Evolutionary conservation across 1,139 yeast species (phyloP), one percentile per base, ranked within the genome.

Genomic region (Candida sp.): DNA sequence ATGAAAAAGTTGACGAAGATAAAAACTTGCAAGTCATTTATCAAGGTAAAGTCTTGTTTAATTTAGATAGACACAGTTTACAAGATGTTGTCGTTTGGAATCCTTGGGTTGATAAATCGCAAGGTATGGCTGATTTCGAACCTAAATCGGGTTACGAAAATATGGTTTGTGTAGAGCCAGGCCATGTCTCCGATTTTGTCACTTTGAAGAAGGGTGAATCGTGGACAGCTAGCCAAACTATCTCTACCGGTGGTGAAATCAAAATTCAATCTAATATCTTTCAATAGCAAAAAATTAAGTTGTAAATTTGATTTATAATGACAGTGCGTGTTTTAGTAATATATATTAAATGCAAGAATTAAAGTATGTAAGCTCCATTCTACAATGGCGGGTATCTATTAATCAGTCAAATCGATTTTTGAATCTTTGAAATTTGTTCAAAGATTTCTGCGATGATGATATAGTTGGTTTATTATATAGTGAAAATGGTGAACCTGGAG

Each of bases 31-130:
- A 84, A 59, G 78, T 82, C 35, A 79, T 83, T 39, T 86, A 82
- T 49, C 70, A 77, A 48, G 95, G 95, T 35, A 75, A 79, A 49
- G 91, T 87, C 4, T 63, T 81, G 43, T 84, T 83, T 60, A 81
- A 85, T 39, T 67, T 90, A 33, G 69, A 77, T 46, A 77, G 96
- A 58, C 66, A 66, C 25, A 82, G 84, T 54, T 72, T 91, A 51
- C 90, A 87, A 3, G 98, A 93, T 60, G 79, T 89, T 21, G 98
- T 93, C 40, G 97, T 93, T 43, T 93, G 99, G 99, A 93, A 93
- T 63, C 99, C 99, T 22, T 93, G 98, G 99, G 73, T 79, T 53
- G 79, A 84, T 43, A 87, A 87, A 62, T 81, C 95, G 21, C 73
- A 68, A 25, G 84, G 85, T 1, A 87, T 93, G 91, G 83, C 73